A percentile compares a stretch with the other conserved stretches of the same genome.
phyloP scores from a whole-genome alignment of 352 stramenopile genomes.

The Phytophthora hibernalis region DNA sequence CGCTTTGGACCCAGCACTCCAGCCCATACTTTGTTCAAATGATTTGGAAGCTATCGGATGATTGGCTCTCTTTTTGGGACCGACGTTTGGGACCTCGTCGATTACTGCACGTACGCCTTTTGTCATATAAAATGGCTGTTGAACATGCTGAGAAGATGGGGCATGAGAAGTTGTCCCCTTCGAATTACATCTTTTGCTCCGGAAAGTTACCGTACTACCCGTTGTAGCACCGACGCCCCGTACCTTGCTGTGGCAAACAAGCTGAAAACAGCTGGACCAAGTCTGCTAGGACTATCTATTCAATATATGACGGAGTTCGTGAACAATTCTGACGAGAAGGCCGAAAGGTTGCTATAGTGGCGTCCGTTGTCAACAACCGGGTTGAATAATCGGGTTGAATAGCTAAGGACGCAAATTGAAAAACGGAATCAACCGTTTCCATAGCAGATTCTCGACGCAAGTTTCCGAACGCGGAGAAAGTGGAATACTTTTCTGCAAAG shows the following conservation, averaged over 20 bases:
- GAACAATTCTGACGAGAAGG: background rate
- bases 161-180: background rate
- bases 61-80: no score
- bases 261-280: slow-evolving; percentile 5
- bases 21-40: no score
- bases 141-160: background rate
- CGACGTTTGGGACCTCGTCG: no score
- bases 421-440: background rate
- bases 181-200: slow-evolving; percentile 6
- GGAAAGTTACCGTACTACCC: slow-evolving; percentile 9
- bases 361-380: background rate
- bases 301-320: background rate
- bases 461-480: background rate
- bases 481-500: slow-evolving; percentile 14
- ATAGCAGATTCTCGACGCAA: slow-evolving; percentile 8
- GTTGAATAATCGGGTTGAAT: slow-evolving; percentile 9
- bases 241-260: background rate
- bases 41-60: no score
- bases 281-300: background rate
- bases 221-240: background rate
- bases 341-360: background rate
- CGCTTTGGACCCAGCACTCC: no score
- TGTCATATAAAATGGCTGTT: background rate
- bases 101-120: no score
- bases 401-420: slow-evolving; percentile 3